Evolutionary conservation across 176 grass and related monocot genomes (phyloP).

Genomic region (Avena sativa): DNA sequence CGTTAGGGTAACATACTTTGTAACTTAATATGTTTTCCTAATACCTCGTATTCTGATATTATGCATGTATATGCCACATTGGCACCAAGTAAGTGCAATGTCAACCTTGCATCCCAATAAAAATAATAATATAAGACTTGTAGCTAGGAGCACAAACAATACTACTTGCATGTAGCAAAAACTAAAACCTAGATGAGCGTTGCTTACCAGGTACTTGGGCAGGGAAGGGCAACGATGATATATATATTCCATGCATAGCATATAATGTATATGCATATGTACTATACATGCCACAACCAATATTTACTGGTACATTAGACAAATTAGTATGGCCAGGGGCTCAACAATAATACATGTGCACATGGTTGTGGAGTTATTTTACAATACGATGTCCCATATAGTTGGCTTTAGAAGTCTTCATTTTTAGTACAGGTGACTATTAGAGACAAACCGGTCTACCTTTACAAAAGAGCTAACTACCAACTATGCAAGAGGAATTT

Average conservation of each 20-base stretch:
- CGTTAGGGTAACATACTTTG: rapidly evolving
- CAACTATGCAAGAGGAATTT: too few species aligned
- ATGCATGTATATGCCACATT: background rate
- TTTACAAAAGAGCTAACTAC: too few species aligned
- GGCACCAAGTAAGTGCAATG: background rate
- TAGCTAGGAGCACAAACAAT: background rate
- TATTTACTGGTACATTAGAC: too few species aligned
- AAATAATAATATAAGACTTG: background rate
- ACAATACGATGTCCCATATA: too few species aligned
- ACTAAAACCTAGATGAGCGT: background rate
- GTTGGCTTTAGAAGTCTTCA: too few species aligned
- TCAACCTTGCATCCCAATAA: background rate
- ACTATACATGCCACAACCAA: background rate
- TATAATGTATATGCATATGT: background rate
- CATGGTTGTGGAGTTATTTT: too few species aligned
- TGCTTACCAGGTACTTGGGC: background rate
- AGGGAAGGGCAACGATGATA: background rate
- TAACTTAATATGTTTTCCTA: background rate
- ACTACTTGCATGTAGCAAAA: background rate
- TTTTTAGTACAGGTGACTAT: too few species aligned
- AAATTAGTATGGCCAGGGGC: too few species aligned
- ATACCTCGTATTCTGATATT: background rate
- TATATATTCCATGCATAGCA: background rate
- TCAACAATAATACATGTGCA: too few species aligned
- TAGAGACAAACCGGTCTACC: too few species aligned